Base-by-base conservation (phyloP, 108 stramenopile species). In the Skeletonema marinoi region DNA sequence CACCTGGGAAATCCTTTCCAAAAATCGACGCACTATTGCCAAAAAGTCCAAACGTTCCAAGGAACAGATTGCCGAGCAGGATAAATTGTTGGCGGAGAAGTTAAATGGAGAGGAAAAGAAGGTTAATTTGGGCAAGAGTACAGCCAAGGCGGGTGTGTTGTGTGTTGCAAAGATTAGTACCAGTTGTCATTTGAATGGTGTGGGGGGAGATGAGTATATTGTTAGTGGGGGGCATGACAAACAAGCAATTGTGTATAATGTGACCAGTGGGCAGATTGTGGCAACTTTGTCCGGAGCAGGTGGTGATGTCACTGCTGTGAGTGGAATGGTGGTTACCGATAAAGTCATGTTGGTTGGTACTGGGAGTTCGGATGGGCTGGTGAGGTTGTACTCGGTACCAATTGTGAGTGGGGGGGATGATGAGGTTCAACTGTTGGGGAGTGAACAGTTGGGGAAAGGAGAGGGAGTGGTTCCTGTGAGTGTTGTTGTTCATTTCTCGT, bases 151-250 rank as follows among this genome's bases (percentile, higher is more conserved):
- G 13, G 90, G 90, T 1, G 71, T 89, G 16, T 73, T 69, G 21
- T 69, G 63, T 46, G 16, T 46, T 46, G 14, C 44, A 0, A 46
- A 46, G 4, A 46, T 46, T 46, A 11, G 44, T 16, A n/a, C 16
- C 16, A 46, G 44, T 46, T 16, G 14, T 46, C 44, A 46, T 46
- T 46, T 46, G 44, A 46, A 46, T n/a, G 5, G 8, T 21, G 25
- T 2, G 54, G 42, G 5, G 25, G 68, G 14, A 4, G 51, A 59
- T 11, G 65, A 72, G 16, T 66, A 76, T 12, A 65, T 93, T 54
- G 86, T 84, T 30, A 92, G 90, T 16, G 88, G 85, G 60, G 94
- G 92, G 39, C 83, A 75, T 11, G 94, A 96, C 66, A 89, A 88
- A 71, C 88, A 88, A 71, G 71, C 92, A 6, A 61, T 89, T 13